Evolutionary conservation across 176 grass and related monocot species (phyloP), one percentile per base, ranked within the genome.

Genomic region (Triticum timopheevii): DNA sequence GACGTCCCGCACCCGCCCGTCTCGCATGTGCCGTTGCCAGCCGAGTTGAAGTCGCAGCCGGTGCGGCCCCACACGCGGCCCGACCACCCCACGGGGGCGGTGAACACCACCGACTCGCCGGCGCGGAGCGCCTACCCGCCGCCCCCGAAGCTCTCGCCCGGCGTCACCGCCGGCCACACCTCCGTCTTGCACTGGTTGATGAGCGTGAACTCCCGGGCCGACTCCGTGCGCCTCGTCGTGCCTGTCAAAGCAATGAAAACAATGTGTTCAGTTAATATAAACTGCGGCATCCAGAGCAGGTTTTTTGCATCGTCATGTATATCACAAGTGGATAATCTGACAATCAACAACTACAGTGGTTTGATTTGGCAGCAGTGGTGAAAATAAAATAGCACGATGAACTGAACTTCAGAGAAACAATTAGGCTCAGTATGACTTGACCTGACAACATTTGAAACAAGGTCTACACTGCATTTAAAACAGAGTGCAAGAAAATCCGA

Each of bases 31-130:
- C 94, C 92, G 40, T 91, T 99, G 6, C 97, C 97, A 0, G 54
- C 54, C 20, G 24, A 4, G 80, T 91, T 82, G 72, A 98, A 98
- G 88, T 23, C 44, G 76, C 97, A 98, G 6, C 85, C 94, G 1
- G 97, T 98, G 16, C 94, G 84, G 10, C 92, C 93, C 94, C 97
- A 98, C 49, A 98, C 82, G 44, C 94, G 94, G 15, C 97, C 97
- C 0, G 72, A 65, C 97, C 97, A 98, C 9, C 87, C 92, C 5
- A 88, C 88, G 0, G 94, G 92, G 45, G 93, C 86, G 16, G 65
- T 94, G 84, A 98, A 96, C 10, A 96, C 87, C 4, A 91, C 15
- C 1, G 97, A 94, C 65, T 98, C 90, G 3, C 97, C 97, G 0
- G 93, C 11, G 2, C 78, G 86, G 13, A 98, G 90, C 16, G 65